phyloP scores from a whole-genome alignment of 2,329 filamentous ascomycete species.

The Phoma sp. region DNA sequence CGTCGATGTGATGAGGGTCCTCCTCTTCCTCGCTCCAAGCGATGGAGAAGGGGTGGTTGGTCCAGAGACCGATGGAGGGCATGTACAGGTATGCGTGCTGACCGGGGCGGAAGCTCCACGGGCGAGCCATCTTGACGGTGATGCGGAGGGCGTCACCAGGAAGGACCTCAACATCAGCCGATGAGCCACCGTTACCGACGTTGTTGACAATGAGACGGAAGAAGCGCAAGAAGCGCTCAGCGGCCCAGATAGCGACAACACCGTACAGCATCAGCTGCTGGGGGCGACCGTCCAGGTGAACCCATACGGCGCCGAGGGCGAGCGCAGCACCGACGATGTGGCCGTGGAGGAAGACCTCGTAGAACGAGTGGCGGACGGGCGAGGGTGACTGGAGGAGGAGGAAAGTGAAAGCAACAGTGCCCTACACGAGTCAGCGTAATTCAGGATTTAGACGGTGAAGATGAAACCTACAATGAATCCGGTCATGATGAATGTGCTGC shows the following conservation, averaged over 20 bases:
- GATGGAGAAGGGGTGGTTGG: constrained; percentile 80
- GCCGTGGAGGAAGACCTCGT: constrained; percentile 76
- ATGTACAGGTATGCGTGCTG: constrained; percentile 83
- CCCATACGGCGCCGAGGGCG: constrained; percentile 69
- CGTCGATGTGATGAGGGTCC: constrained; percentile 43
- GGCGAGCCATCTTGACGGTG: constrained; percentile 74
- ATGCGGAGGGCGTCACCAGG: constrained; percentile 77
- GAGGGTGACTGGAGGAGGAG: constrained; percentile 73
- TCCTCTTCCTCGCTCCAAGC: constrained; percentile 74
- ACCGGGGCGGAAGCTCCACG: constrained; percentile 76
- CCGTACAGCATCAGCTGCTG: constrained; percentile 67
- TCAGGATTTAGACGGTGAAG: neutral
- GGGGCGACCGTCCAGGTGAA: constrained; percentile 63
- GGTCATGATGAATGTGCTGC: constrained; percentile 59
- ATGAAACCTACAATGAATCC: constrained; percentile 67
- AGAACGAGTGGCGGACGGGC: constrained; percentile 76
- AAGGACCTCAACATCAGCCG: constrained; percentile 74
- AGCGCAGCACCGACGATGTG: constrained; percentile 70
- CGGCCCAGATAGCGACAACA: constrained; percentile 70
- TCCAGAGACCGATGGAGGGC: constrained; percentile 72
- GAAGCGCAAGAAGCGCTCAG: constrained; percentile 67
- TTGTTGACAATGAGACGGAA: constrained; percentile 69
- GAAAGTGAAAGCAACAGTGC: constrained; percentile 64
- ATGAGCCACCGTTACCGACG: constrained; percentile 68
- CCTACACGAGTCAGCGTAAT: constrained; percentile 46